A percentile compares a stretch with the other conserved stretches of the same genome.
These are phyloP conservation scores for Penicillium olsonii DNA, from an alignment of 2,329 filamentous ascomycete genomes.

Conservation along the genomic window DNA sequence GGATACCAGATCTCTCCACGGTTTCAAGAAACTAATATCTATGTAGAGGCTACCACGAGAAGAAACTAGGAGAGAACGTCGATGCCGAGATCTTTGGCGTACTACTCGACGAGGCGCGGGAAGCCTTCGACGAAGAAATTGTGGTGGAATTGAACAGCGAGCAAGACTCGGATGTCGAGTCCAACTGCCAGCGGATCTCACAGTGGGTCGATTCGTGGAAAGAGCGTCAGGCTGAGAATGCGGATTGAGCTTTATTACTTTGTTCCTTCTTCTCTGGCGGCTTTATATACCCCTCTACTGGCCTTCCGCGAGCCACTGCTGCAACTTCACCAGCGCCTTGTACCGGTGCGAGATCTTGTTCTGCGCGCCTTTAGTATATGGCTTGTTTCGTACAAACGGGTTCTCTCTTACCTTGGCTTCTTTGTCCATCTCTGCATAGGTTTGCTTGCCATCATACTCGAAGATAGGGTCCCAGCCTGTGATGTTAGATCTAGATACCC, in stretches of 20 bases:
- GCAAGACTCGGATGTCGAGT: slow-evolving; percentile 79
- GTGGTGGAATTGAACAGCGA: slow-evolving; percentile 88
- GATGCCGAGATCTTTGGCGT: slow-evolving; percentile 98
- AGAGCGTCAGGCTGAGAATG: slow-evolving; percentile 46
- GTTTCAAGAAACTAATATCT: slow-evolving; percentile 1
- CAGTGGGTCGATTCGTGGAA: slow-evolving; percentile 83
- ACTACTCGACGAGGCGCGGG: slow-evolving; percentile 82
- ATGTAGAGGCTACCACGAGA: slow-evolving; percentile 73
- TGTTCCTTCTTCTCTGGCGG: slow-evolving; percentile 8
- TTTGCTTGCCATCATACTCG: slow-evolving; percentile 82
- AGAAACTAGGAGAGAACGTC: slow-evolving; percentile 92
- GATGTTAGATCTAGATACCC: slow-evolving; percentile 2
- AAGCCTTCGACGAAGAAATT: slow-evolving; percentile 82
- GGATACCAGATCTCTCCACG: slow-evolving; percentile 1
- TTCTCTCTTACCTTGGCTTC: slow-evolving; percentile 72
- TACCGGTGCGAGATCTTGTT: slow-evolving; percentile 91
- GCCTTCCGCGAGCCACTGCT: slow-evolving; percentile 69
- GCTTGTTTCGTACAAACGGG: not conserved
- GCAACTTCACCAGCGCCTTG: slow-evolving; percentile 83
- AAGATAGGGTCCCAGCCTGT: slow-evolving; percentile 95
- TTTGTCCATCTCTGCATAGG: slow-evolving; percentile 94
- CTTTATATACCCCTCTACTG: slow-evolving; percentile 24
- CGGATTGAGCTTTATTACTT: slow-evolving; percentile 23
- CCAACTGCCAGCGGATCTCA: slow-evolving; percentile 81
- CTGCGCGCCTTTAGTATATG: slow-evolving; percentile 35